phyloP scores from a whole-genome alignment of 2,329 filamentous ascomycete genomes.

The Fusarium sulawesiense region DNA sequence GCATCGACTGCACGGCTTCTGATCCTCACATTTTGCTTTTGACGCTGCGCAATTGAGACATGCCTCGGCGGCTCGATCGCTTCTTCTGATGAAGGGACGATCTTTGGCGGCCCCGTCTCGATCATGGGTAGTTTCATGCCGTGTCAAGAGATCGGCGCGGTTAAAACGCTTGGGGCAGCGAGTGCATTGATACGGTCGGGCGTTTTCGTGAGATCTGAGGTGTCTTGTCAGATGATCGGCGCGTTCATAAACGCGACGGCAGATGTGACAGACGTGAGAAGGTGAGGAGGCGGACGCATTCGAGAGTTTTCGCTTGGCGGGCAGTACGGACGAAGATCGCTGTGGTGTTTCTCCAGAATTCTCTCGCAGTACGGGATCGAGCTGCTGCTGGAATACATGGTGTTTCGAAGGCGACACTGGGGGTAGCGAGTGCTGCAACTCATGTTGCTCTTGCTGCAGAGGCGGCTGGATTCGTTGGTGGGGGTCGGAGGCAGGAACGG shows the following conservation, averaged over 20 bases:
- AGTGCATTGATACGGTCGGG: constrained; percentile 45
- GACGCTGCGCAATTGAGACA: constrained; percentile 45
- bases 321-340: constrained; percentile 24
- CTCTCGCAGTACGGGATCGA: constrained; percentile 32
- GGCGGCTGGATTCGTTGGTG: constrained; percentile 29
- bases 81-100: constrained; percentile 43
- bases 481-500: constrained; percentile 30
- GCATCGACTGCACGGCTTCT: constrained; percentile 45
- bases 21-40: constrained; percentile 45
- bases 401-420: constrained; percentile 33
- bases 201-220: constrained; percentile 45
- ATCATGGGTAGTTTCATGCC: constrained; percentile 46
- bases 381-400: constrained; percentile 33
- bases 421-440: constrained; percentile 29
- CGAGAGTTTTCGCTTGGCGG: constrained; percentile 44
- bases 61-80: constrained; percentile 44
- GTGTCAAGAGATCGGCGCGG: constrained; percentile 43
- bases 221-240: constrained; percentile 45
- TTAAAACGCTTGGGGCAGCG: constrained; percentile 46
- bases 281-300: constrained; percentile 42
- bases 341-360: constrained; percentile 24
- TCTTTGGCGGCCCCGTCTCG: constrained; percentile 44
- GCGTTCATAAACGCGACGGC: constrained; percentile 45
- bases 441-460: constrained; percentile 35
- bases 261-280: constrained; percentile 46